Percentiles rank a stretch among this genome's conserved stretches.
phyloP scores from a whole-genome alignment of 345 rosid genomes.

The Populus tremula region DNA sequence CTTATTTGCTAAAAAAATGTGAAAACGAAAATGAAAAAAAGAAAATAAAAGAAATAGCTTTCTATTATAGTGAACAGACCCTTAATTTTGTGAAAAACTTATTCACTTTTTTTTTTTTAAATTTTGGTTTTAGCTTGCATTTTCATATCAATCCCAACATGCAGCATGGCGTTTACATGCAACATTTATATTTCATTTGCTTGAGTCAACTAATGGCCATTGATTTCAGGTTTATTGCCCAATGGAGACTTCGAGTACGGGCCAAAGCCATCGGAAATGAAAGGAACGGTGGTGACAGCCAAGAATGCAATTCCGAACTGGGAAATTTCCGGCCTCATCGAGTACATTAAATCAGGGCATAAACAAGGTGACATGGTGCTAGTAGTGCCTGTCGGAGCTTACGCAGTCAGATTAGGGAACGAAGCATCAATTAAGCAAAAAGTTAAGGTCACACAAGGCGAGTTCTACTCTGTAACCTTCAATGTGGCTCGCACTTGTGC shows the following conservation, averaged over 20 bases:
- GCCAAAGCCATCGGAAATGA: slow-evolving; percentile 55
- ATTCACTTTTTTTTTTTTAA: too few relatives aligned
- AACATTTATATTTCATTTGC: too few relatives aligned
- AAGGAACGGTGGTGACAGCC: slow-evolving; percentile 53
- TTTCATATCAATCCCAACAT: too few relatives aligned
- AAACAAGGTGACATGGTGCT: slow-evolving; percentile 86
- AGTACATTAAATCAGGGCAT: slow-evolving; percentile 86
- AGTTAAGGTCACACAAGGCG: slow-evolving; percentile 41
- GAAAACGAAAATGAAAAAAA: too few relatives aligned
- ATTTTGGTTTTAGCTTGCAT: too few relatives aligned
- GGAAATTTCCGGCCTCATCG: slow-evolving; percentile 70
- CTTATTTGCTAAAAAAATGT: too few relatives aligned
- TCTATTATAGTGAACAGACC: too few relatives aligned
- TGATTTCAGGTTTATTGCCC: slow-evolving; percentile 62
- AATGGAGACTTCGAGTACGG: slow-evolving; percentile 81
- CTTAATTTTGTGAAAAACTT: too few relatives aligned
- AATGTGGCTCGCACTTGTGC: slow-evolving; percentile 80
- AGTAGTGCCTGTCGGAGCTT: slow-evolving; percentile 67
- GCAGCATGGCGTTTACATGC: too few relatives aligned
- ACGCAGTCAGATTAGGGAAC: slow-evolving; percentile 73
- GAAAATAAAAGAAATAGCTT: too few relatives aligned
- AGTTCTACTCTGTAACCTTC: slow-evolving; percentile 61
- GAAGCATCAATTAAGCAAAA: slow-evolving; percentile 70
- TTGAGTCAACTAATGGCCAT: neutral
- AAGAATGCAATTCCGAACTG: slow-evolving; percentile 62